These are phyloP conservation scores for Cutaneotrichosporon sp. DNA, from an alignment of 1,284 basidiomycete genomes.

Conservation along the genomic window DNA sequence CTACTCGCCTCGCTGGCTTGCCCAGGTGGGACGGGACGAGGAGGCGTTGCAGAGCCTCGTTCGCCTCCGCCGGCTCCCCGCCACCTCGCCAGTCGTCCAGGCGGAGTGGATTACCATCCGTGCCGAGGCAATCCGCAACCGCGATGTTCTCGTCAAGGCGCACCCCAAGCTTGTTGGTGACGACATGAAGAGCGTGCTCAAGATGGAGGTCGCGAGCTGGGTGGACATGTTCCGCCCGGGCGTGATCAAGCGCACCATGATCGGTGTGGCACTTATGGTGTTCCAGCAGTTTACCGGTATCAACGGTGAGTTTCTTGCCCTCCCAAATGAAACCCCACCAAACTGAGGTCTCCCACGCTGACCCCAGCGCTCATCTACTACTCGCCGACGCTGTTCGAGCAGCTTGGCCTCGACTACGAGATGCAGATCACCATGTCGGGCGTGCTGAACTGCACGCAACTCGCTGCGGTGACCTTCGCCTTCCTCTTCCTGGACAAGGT, in stretches of 20 bases:
- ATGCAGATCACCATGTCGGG: slow-evolving; percentile 41
- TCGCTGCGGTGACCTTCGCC: slow-evolving; percentile 41
- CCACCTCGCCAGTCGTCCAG: slow-evolving; percentile 39
- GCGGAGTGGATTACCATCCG: slow-evolving; percentile 48
- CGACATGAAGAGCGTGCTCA: slow-evolving; percentile 24
- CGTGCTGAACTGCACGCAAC: slow-evolving; percentile 46
- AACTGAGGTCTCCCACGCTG: too few relatives aligned
- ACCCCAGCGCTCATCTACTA: slow-evolving; percentile 33
- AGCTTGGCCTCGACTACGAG: slow-evolving; percentile 41
- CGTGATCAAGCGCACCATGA: slow-evolving; percentile 26
- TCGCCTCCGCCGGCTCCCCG: slow-evolving; percentile 40
- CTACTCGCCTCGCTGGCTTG: slow-evolving; percentile 64
- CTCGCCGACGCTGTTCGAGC: slow-evolving; percentile 44
- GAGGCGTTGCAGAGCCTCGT: slow-evolving; percentile 37
- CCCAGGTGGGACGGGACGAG: slow-evolving; percentile 51
- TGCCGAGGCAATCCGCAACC: slow-evolving; percentile 36
- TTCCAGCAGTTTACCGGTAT: slow-evolving; percentile 40
- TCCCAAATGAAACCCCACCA: too few relatives aligned
- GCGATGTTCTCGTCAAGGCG: slow-evolving; percentile 19
- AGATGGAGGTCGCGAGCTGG: slow-evolving; percentile 29
- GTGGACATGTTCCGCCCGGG: slow-evolving; percentile 31
- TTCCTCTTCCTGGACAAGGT: slow-evolving; percentile 50
- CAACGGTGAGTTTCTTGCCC: too few relatives aligned
- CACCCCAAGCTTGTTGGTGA: slow-evolving; percentile 26
- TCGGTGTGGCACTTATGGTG: slow-evolving; percentile 35